A percentile compares a stretch with the other conserved stretches of the same genome.
Evolutionary conservation across 768 basidiomycete species (phyloP).

Genomic region (Neoboletus brunneissimus): DNA sequence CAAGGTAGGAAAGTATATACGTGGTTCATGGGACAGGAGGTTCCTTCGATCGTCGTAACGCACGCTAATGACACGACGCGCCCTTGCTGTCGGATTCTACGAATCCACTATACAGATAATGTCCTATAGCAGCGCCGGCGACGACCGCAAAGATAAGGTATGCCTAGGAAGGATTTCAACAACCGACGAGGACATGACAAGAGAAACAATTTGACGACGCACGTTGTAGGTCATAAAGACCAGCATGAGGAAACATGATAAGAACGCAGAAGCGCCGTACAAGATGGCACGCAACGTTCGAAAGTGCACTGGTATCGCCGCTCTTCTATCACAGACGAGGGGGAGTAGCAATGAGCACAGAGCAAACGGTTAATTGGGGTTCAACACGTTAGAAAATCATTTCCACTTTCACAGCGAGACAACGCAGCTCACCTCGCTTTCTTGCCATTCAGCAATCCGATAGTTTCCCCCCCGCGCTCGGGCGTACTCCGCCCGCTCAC

Average conservation of each 20-base stretch:
- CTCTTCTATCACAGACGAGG: not conserved
- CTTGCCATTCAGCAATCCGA: conserved; percentile 50
- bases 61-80: conserved; percentile 71
- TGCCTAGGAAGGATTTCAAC: conserved; percentile 45
- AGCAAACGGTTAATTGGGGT: no score
- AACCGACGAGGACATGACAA: not conserved
- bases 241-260: conserved; percentile 91
- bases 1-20: no score
- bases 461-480: conserved; percentile 49
- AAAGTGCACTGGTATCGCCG: conserved; percentile 21
- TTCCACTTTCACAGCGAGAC: not conserved
- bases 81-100: conserved; percentile 70
- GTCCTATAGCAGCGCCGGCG: conserved; percentile 77
- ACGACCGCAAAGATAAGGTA: conserved; percentile 85
- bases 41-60: not conserved
- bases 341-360: not conserved
- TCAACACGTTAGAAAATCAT: not conserved
- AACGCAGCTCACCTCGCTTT: conserved; percentile 39
- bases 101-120: conserved; percentile 68
- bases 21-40: not conserved
- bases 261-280: conserved; percentile 73
- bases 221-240: conserved; percentile 98
- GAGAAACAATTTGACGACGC: conserved; percentile 26
- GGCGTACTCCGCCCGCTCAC: conserved; percentile 42
- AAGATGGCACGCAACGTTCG: conserved; percentile 61